Conservation (phyloP, 345 rosid species). For the Eutrema heterophyllum region DNA sequence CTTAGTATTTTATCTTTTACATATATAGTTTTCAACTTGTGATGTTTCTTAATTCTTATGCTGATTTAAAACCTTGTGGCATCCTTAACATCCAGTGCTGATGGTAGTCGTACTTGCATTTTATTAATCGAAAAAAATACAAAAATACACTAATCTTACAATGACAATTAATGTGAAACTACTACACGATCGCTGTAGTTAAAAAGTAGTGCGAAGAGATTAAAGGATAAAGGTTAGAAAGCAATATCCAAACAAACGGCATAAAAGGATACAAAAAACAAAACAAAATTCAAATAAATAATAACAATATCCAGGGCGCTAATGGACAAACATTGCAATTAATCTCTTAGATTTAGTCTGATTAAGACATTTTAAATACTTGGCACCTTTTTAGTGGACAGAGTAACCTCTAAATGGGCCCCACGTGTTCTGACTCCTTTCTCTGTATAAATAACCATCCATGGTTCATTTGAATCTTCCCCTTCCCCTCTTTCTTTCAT, state of each 20-base stretch:
- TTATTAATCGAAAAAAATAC: neutral
- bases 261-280: constrained; percentile 4
- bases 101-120: neutral
- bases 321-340: constrained; percentile 28
- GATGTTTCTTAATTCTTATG: too few relatives aligned
- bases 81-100: too few relatives aligned
- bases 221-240: constrained; percentile 4
- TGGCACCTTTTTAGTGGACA: constrained; percentile 14
- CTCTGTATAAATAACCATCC: constrained; percentile 47
- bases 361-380: constrained; percentile 7
- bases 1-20: neutral
- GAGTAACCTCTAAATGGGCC: constrained; percentile 15
- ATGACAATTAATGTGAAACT: neutral
- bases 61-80: too few relatives aligned
- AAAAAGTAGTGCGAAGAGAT: constrained; percentile 10
- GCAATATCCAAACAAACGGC: constrained; percentile 22
- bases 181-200: neutral
- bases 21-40: neutral
- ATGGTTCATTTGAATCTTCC: constrained; percentile 23
- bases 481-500: constrained; percentile 42
- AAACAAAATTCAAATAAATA: neutral
- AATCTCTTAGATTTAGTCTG: constrained; percentile 28
- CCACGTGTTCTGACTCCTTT: neutral
- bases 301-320: constrained; percentile 17
- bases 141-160: constrained; percentile 1